Evolutionary conservation across 2,329 filamentous ascomycete species (phyloP), one percentile per base, ranked within the genome.

Genomic region (Neobulgaria alba): DNA sequence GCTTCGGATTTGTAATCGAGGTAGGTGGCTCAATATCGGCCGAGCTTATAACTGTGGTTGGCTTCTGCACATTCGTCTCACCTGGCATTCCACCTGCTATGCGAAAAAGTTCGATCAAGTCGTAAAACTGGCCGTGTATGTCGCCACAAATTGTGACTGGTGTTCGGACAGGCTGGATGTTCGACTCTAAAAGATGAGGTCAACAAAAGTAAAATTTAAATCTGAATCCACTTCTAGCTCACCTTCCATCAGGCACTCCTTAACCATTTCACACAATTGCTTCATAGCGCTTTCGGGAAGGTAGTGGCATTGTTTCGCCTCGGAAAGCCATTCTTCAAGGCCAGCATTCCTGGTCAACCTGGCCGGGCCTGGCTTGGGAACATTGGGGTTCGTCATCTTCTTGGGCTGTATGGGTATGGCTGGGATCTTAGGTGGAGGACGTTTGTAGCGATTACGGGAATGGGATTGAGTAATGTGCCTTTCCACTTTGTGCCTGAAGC

Each of bases 171-270:
- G 92, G 92, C 63, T 96, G 92, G 45, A 98, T 96, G 62, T 98
- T 98, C 51, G 89, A 95, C 67, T 98, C 92, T 93, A 54, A 18
- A n/a, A 20, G 33, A 19, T 21, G 31, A 35, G 21, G 34, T 60
- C 35, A 59, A n/a, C n/a, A n/a, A n/a, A n/a, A n/a, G n/a, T n/a
- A n/a, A n/a, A n/a, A n/a, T n/a, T n/a, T n/a, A n/a, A n/a, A n/a
- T n/a, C n/a, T n/a, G n/a, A n/a, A n/a, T n/a, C n/a, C n/a, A n/a
- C n/a, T n/a, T n/a, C n/a, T n/a, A 35, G 57, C 67, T 54, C 62
- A 92, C 87, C 87, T 73, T 98, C 92, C 92, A 98, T 98, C 57
- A 98, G 74, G 52, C 87, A 93, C 67, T 96, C 92, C 70, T 98
- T 98, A 46, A 96, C 92, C 61, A 94, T 94, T 69, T 98, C 92